phyloP scores from a whole-genome alignment of 352 stramenopile species.

The Phytophthora meadii region DNA sequence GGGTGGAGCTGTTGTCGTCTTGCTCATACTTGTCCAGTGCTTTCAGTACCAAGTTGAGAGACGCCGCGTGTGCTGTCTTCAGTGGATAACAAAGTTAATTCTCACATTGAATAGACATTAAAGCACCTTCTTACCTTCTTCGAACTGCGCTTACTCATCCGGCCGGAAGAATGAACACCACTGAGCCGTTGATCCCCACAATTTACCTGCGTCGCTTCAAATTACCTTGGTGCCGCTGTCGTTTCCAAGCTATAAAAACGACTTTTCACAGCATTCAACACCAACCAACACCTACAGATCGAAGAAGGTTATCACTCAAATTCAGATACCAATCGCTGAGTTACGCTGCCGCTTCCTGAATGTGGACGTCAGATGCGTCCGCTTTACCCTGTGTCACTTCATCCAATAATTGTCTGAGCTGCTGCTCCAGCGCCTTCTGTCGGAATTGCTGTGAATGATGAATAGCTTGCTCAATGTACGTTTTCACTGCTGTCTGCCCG shows the following conservation, averaged over 20 bases:
- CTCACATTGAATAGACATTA: neutral
- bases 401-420: constrained; percentile 53
- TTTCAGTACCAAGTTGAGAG: constrained; percentile 63
- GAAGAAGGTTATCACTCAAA: constrained; percentile 23
- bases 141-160: constrained; percentile 58
- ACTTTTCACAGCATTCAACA: constrained; percentile 40
- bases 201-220: constrained; percentile 24
- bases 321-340: constrained; percentile 27
- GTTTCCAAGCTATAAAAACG: constrained; percentile 37
- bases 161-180: neutral
- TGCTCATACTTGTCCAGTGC: constrained; percentile 71
- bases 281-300: constrained; percentile 10
- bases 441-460: constrained; percentile 71
- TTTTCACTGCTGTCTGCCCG: constrained; percentile 59
- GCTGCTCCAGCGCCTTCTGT: constrained; percentile 58
- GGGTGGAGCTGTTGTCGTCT: constrained; percentile 32
- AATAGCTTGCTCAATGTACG: constrained; percentile 80
- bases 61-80: constrained; percentile 41
- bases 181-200: neutral
- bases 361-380: constrained; percentile 7
- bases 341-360: constrained; percentile 26
- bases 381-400: constrained; percentile 26
- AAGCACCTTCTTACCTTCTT: constrained; percentile 47
- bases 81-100: constrained; percentile 11
- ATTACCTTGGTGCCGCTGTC: constrained; percentile 8